These are phyloP conservation scores for Juncus inflexus DNA, from an alignment of 176 grass and related monocot genomes.

Conservation along the genomic window DNA sequence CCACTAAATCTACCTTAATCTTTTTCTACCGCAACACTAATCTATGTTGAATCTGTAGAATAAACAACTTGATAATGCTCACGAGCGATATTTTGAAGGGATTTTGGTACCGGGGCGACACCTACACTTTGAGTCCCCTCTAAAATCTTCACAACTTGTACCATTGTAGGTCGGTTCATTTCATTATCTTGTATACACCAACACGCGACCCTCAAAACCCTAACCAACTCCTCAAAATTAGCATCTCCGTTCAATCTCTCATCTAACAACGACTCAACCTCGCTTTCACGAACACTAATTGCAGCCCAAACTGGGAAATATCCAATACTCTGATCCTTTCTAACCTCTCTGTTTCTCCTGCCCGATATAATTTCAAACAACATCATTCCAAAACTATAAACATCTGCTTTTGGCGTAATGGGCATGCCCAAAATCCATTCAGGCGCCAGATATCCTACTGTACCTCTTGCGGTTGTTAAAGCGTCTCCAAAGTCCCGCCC, in stretches of 20 bases:
- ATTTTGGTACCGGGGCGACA: slow-evolving; percentile 27
- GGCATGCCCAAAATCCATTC: slow-evolving; percentile 45
- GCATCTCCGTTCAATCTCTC: slow-evolving; percentile 29
- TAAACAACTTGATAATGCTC: background rate
- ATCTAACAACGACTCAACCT: slow-evolving; percentile 30
- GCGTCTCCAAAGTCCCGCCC: slow-evolving; percentile 31
- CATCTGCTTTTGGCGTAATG: slow-evolving; percentile 39
- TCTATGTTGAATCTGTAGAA: background rate
- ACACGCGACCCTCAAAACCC: slow-evolving; percentile 34
- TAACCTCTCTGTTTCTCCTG: slow-evolving; percentile 37
- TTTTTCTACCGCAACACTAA: too few relatives aligned
- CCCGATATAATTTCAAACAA: slow-evolving; percentile 45
- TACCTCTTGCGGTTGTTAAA: slow-evolving; percentile 45
- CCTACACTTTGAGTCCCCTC: slow-evolving; percentile 27
- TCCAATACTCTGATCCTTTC: background rate
- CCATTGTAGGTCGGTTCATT: slow-evolving; percentile 31
- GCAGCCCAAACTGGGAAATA: slow-evolving; percentile 43
- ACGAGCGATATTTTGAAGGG: slow-evolving; percentile 26
- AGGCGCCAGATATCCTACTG: slow-evolving; percentile 43
- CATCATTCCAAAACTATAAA: slow-evolving; percentile 53
- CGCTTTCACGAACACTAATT: slow-evolving; percentile 25
- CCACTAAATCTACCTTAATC: too few relatives aligned
- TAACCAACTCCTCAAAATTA: slow-evolving; percentile 23
- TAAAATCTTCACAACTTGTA: slow-evolving; percentile 27
- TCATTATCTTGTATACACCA: slow-evolving; percentile 42